These are phyloP conservation scores for Mucor mucedo DNA, from an alignment of 371 early-diverging fungal species.

Conservation along the genomic window DNA sequence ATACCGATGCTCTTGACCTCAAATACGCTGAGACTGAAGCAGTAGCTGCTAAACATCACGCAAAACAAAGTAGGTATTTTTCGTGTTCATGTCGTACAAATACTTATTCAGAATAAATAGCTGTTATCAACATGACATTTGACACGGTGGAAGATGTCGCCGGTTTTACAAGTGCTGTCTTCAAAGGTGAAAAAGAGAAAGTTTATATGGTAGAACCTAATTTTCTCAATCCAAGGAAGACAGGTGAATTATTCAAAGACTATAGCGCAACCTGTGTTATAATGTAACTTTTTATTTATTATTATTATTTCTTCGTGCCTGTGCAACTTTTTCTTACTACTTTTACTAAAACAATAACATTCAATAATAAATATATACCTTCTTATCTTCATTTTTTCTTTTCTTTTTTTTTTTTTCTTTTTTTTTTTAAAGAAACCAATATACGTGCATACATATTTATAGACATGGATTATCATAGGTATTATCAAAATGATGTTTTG, in stretches of 20 bases:
- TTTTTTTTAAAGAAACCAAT: background rate
- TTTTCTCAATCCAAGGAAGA: conserved; percentile 26
- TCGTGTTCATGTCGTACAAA: background rate
- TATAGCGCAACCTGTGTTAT: conserved; percentile 30
- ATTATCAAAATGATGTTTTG: background rate
- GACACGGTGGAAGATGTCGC: conserved; percentile 25
- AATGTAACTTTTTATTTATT: conserved; percentile 22
- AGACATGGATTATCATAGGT: background rate
- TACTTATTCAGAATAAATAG: conserved; percentile 2
- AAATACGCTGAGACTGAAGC: conserved; percentile 12
- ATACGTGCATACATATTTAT: background rate
- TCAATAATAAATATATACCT: background rate
- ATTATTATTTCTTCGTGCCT: too few relatives aligned
- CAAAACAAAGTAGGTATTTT: conserved; percentile 20
- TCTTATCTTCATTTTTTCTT: background rate
- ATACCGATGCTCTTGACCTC: conserved; percentile 17
- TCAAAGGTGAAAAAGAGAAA: conserved; percentile 13
- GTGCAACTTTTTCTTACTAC: background rate
- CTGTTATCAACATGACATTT: conserved; percentile 28
- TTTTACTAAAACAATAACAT: conserved; percentile 2
- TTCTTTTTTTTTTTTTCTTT: background rate
- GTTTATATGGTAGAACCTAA: conserved; percentile 16
- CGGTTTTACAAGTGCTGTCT: conserved; percentile 17
- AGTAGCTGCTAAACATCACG: conserved; percentile 9
- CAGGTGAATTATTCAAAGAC: conserved; percentile 11